Conservation (phyloP, 2,329 filamentous ascomycete species). For the Chaetomium sp. region DNA sequence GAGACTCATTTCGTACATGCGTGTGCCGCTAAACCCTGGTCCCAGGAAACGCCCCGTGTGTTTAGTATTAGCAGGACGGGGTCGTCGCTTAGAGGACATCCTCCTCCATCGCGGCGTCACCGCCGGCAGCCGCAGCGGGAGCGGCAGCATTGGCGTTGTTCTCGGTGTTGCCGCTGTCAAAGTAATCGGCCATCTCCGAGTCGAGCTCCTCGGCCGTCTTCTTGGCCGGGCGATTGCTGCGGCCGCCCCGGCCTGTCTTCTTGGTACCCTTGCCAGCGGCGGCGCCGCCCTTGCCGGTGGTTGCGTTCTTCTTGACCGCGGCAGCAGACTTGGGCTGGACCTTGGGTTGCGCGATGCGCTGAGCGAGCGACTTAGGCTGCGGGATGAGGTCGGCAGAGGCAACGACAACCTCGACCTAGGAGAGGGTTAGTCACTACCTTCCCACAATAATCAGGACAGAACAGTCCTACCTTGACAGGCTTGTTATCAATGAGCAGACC, state of each 20-base stretch:
- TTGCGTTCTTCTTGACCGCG: constrained; percentile 65
- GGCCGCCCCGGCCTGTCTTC: constrained; percentile 52
- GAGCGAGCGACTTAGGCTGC: constrained; percentile 70
- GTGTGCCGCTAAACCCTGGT: constrained; percentile 6
- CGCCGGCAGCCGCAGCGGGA: constrained; percentile 43
- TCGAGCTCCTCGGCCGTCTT: constrained; percentile 97
- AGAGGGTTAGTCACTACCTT: constrained; percentile 18
- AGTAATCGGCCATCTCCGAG: constrained; percentile 97
- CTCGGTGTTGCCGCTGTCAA: constrained; percentile 52
- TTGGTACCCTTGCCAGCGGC: constrained; percentile 50
- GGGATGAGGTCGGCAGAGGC: constrained; percentile 71
- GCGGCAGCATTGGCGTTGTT: constrained; percentile 46
- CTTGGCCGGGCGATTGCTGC: constrained; percentile 68
- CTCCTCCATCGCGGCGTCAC: constrained; percentile 67
- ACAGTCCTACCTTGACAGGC: constrained; percentile 75
- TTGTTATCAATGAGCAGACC: constrained; percentile 86
- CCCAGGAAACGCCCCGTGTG: background rate
- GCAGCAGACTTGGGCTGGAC: constrained; percentile 81
- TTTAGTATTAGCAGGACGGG: background rate
- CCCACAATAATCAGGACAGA: background rate
- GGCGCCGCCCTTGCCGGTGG: constrained; percentile 44
- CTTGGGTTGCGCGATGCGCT: constrained; percentile 77
- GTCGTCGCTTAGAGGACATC: constrained; percentile 55
- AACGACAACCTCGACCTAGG: constrained; percentile 85
- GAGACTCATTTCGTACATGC: constrained; percentile 22